These are phyloP conservation scores for Globisporangium nagaii DNA, from an alignment of 352 stramenopile species.

Conservation along the genomic window DNA sequence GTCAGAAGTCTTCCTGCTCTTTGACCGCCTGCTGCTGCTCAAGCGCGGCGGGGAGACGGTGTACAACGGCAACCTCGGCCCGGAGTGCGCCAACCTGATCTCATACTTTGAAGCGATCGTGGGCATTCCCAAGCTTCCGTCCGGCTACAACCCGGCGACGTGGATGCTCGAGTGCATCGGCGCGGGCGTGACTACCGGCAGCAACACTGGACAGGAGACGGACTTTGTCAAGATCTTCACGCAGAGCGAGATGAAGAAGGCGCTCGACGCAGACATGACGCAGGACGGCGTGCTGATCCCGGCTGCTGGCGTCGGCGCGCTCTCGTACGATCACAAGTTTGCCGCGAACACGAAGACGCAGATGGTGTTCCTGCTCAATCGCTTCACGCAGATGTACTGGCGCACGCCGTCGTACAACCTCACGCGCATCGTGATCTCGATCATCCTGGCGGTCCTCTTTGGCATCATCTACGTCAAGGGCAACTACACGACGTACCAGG, in stretches of 20 bases:
- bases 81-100: constrained; percentile 13
- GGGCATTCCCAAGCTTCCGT: constrained; percentile 10
- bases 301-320: constrained; percentile 14
- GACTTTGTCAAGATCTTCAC: background rate
- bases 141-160: constrained; percentile 25
- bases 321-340: constrained; percentile 45
- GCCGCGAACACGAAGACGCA: background rate
- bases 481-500: constrained; percentile 16
- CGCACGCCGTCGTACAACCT: constrained; percentile 84
- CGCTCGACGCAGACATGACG: background rate
- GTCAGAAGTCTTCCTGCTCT: constrained; percentile 19
- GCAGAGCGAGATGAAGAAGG: background rate
- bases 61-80: constrained; percentile 26
- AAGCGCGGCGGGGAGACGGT: constrained; percentile 46
- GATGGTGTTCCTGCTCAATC: constrained; percentile 13
- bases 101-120: constrained; percentile 22
- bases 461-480: constrained; percentile 36
- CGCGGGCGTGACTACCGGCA: constrained; percentile 31
- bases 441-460: constrained; percentile 56
- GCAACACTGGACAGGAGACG: background rate
- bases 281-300: background rate
- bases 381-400: constrained; percentile 65
- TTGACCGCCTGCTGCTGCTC: constrained; percentile 81
- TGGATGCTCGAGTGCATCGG: constrained; percentile 20
- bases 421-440: constrained; percentile 49